These are phyloP conservation scores for Biscogniauxia sp. DNA, from an alignment of 2,329 filamentous ascomycete species.

Conservation along the genomic window DNA sequence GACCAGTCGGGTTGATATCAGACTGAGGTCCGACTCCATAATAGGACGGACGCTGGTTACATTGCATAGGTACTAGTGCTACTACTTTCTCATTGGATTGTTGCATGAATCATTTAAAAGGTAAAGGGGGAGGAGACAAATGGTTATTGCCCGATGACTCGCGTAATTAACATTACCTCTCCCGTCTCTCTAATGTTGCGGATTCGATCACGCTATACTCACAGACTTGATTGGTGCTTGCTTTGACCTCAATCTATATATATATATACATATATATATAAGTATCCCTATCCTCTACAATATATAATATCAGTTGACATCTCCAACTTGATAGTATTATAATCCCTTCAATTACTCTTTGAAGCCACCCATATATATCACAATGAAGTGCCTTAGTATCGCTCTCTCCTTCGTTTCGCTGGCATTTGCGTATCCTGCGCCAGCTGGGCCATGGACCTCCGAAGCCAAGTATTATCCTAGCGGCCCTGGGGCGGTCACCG, in stretches of 20 bases:
- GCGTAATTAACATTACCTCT: background rate
- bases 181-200: background rate
- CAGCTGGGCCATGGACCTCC: background rate
- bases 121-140: no score
- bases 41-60: background rate
- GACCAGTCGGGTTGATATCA: background rate
- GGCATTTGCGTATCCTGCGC: background rate
- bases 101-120: background rate
- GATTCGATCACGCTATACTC: background rate
- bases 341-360: background rate
- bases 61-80: background rate
- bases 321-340: no score
- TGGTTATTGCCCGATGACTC: background rate
- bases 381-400: background rate
- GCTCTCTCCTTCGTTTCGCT: background rate
- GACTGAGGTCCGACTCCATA: no score
- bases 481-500: background rate
- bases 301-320: no score
- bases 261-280: no score
- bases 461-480: background rate
- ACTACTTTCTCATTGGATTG: background rate
- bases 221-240: no score
- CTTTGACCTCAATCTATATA: no score
- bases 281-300: no score
- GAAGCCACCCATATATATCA: background rate